Base-by-base conservation (phyloP, 108 stramenopile species). In the Nitzschia sp. region DNA sequence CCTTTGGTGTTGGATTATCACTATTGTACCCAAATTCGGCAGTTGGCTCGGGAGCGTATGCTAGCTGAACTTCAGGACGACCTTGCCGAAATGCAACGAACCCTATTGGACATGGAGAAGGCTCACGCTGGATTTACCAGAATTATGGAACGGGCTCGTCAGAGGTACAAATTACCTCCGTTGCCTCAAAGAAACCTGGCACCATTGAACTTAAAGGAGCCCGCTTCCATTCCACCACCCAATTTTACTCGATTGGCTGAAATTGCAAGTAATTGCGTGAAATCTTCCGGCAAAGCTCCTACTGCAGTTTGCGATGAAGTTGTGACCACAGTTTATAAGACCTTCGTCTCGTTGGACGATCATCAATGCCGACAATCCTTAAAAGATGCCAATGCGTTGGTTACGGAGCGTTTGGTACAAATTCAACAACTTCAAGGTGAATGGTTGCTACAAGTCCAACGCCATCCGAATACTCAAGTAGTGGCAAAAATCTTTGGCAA, bases 271-370 rank as follows among this genome's bases (percentile, higher is more conserved):
- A 59, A 59, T 1, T 59, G 25, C 33, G 38, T 42, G 9, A 42
- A 11, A 34, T 28, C 58, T 1, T n/a, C 58, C 0, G 58, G 11
- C 1, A 32, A 11, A n/a, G 33, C 25, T 59, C 58, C 13, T 29
- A 32, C 13, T 19, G 58, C 30, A 1, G 1, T 59, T 15, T 59
- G 42, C 32, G 61, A 62, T 42, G 42, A 62, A 2, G 42, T 23
- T 23, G 61, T 62, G 0, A n/a, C 27, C 36, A 62, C 19, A 42
- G 61, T 62, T n/a, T 62, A 62, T 42, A 62, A 62, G 9, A 62
- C 61, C 0, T 62, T 62, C 26, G n/a, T 25, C 23, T 45, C 42
- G 42, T 42, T 45, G 26, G 61, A 62, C 32, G 61, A 62, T 45
- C 42, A 62, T 46, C 23, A 42, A 26, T 31, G 42, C 5, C 31